Evolutionary conservation across 2,329 filamentous ascomycete species (phyloP).

Genomic region (Sarocladium oryzae): DNA sequence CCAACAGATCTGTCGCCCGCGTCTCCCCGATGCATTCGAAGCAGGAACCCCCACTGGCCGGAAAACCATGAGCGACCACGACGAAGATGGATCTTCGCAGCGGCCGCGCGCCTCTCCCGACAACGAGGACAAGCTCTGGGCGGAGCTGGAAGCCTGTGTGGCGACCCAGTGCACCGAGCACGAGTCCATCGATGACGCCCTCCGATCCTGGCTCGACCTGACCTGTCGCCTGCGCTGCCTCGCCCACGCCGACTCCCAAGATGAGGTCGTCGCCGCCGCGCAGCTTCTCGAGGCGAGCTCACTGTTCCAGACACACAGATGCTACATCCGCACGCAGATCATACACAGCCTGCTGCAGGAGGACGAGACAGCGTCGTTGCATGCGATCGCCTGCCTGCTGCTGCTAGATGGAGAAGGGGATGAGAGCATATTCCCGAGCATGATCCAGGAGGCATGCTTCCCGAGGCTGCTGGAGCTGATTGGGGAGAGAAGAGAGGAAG

Average conservation of each 20-base stretch:
- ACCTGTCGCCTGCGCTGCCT: slow-evolving; percentile 70
- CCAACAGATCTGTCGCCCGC: no score
- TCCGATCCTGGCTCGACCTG: slow-evolving; percentile 78
- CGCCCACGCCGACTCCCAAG: slow-evolving; percentile 66
- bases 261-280: slow-evolving; percentile 74
- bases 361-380: slow-evolving; percentile 73
- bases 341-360: slow-evolving; percentile 88
- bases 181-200: slow-evolving; percentile 69
- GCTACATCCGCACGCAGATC: slow-evolving; percentile 89
- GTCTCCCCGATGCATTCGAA: slow-evolving; percentile 28
- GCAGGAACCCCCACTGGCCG: slow-evolving; percentile 14
- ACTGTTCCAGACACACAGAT: slow-evolving; percentile 67
- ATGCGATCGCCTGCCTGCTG: slow-evolving; percentile 76
- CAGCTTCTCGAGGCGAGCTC: slow-evolving; percentile 69
- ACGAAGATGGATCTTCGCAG: slow-evolving; percentile 37
- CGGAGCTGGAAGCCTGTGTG: slow-evolving; percentile 47
- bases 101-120: slow-evolving; percentile 63
- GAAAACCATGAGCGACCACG: slow-evolving; percentile 53
- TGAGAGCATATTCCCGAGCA: slow-evolving; percentile 73
- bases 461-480: slow-evolving; percentile 77
- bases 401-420: slow-evolving; percentile 78
- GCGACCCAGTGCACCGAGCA: slow-evolving; percentile 41
- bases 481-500: slow-evolving; percentile 55
- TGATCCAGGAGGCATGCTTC: slow-evolving; percentile 84
- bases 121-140: slow-evolving; percentile 83